Evolutionary conservation across 345 rosid genomes (phyloP).

Genomic region (Syzygium aqueum): DNA sequence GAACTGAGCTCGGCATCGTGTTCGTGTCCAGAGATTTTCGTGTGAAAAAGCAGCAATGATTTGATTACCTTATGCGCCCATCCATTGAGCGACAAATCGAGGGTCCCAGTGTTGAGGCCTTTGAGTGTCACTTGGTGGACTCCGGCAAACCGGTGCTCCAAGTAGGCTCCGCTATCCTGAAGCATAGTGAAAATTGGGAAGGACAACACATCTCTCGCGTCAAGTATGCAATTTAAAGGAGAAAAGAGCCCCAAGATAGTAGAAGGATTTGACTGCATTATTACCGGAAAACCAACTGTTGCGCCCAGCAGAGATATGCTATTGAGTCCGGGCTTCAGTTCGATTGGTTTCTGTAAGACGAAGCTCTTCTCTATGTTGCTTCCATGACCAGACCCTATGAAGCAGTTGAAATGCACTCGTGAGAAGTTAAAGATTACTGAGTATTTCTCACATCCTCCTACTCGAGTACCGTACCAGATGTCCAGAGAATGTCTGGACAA

Average conservation of each 20-base stretch:
- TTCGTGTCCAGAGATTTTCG: not conserved
- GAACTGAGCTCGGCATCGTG: not conserved
- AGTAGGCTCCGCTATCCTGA: slow-evolving; percentile 36
- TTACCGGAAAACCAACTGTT: slow-evolving; percentile 34
- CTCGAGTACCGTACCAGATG: not conserved
- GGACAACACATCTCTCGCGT: not conserved
- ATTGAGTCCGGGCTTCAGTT: slow-evolving; percentile 26
- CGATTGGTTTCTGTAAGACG: slow-evolving; percentile 19
- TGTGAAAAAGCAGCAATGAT: not conserved
- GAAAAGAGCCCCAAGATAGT: not conserved
- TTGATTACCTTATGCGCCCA: slow-evolving; percentile 39
- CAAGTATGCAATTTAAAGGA: not conserved
- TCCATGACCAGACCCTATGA: slow-evolving; percentile 34
- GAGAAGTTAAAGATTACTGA: not conserved
- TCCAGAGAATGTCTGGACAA: not conserved
- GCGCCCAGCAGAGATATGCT: slow-evolving; percentile 20
- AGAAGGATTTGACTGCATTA: not conserved
- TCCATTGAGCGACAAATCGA: slow-evolving; percentile 27
- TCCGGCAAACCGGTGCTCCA: slow-evolving; percentile 36
- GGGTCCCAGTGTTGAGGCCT: slow-evolving; percentile 39
- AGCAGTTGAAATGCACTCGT: not conserved
- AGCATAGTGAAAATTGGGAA: not conserved
- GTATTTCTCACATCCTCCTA: not conserved
- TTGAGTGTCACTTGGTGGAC: slow-evolving; percentile 19
- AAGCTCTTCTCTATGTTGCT: slow-evolving; percentile 36